These are phyloP conservation scores for Nothomitra cinnamomea DNA, from an alignment of 2,329 filamentous ascomycete species.

Conservation along the genomic window DNA sequence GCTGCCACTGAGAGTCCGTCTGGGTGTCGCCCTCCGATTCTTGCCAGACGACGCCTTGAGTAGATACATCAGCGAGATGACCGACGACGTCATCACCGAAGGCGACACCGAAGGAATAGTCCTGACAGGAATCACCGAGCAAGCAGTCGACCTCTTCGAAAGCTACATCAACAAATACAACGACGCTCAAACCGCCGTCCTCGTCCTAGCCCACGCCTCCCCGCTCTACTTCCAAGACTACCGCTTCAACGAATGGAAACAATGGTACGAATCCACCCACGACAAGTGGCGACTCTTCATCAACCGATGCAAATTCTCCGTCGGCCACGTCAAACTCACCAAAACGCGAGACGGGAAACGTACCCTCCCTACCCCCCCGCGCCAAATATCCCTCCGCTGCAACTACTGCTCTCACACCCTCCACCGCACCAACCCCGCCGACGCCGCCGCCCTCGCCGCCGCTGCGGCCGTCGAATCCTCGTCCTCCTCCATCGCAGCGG, in stretches of 20 bases:
- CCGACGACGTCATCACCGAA: constrained; percentile 39
- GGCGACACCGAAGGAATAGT: constrained; percentile 66
- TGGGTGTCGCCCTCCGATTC: constrained; percentile 54
- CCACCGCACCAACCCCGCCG: constrained; percentile 24
- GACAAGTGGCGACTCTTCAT: constrained; percentile 44
- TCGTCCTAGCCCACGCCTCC: constrained; percentile 56
- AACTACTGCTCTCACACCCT: constrained; percentile 41
- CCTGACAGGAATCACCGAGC: constrained; percentile 59
- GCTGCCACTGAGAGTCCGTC: constrained; percentile 56
- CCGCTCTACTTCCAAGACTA: constrained; percentile 64
- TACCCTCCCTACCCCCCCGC: constrained; percentile 30
- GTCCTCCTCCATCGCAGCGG: not conserved
- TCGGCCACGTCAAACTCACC: constrained; percentile 36
- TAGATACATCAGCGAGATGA: constrained; percentile 50
- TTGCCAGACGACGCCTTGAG: constrained; percentile 44
- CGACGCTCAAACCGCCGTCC: constrained; percentile 62
- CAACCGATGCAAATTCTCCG: constrained; percentile 40
- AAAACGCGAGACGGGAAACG: constrained; percentile 31
- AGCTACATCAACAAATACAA: constrained; percentile 59
- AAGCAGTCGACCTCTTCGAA: constrained; percentile 56
- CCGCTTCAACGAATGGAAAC: constrained; percentile 58
- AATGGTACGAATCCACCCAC: constrained; percentile 42
- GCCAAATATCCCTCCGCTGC: constrained; percentile 41
- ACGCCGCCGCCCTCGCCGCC: not conserved
- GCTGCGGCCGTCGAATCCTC: not conserved